Conservation (phyloP, 306 rosid genomes). For the Quercus variabilis region DNA sequence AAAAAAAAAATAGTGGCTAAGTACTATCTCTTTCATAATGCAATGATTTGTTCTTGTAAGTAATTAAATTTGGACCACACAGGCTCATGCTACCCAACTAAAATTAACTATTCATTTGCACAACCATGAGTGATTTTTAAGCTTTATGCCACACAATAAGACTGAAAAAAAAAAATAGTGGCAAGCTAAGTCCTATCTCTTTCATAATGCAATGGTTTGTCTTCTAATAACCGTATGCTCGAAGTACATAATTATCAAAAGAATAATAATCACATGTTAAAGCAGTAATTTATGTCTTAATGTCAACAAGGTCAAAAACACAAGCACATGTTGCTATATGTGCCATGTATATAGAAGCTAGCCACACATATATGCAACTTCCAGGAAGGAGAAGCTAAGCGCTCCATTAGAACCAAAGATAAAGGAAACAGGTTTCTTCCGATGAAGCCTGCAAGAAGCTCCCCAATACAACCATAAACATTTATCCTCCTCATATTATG, state of each 20-base stretch:
- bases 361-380: conserved; percentile 34
- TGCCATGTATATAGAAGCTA: not conserved
- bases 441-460: conserved; percentile 15
- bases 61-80: not conserved
- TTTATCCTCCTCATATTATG: not conserved
- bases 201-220: no score
- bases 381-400: conserved; percentile 43
- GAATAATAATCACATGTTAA: no score
- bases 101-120: no score
- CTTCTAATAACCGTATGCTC: no score
- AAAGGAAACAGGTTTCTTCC: conserved; percentile 5
- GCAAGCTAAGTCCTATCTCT: no score
- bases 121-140: no score
- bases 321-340: no score
- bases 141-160: no score
- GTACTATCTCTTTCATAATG: no score
- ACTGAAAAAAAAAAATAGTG: no score
- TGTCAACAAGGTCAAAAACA: not conserved
- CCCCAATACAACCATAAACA: not conserved
- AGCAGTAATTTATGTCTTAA: conserved; percentile 1
- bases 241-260: no score
- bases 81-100: not conserved
- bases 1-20: no score
- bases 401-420: not conserved
- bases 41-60: not conserved